phyloP scores from a whole-genome alignment of 148 eudicot genomes.

The Tetragonia tetragonoides region DNA sequence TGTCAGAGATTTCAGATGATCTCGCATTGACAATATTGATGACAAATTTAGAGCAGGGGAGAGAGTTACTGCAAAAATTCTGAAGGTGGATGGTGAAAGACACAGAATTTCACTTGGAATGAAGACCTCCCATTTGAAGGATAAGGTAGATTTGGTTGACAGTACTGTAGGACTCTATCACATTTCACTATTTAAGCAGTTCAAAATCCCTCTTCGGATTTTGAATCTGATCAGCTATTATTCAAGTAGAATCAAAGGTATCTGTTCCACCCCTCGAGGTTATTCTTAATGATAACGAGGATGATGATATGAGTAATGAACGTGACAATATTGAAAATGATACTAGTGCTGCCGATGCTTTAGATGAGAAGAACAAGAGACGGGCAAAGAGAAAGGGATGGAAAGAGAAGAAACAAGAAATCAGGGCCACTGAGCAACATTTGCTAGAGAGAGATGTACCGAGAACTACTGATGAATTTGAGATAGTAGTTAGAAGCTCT shows the following conservation, averaged over 20 bases:
- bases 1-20: conserved; percentile 89
- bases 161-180: conserved; percentile 4
- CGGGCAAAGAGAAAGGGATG: conserved; percentile 64
- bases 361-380: conserved; percentile 55
- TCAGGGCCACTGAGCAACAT: conserved; percentile 87
- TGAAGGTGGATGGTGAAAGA: conserved; percentile 82
- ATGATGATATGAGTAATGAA: conserved; percentile 29
- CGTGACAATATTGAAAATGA: conserved; percentile 25
- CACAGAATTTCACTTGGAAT: conserved; percentile 80
- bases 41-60: conserved; percentile 63
- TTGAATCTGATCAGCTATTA: conserved; percentile 48
- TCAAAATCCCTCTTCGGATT: conserved; percentile 20
- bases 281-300: conserved; percentile 66
- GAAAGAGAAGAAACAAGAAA: conserved; percentile 78
- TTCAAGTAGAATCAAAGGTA: conserved; percentile 67
- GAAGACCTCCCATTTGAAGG: conserved; percentile 63
- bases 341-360: conserved; percentile 25
- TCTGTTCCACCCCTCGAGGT: conserved; percentile 82
- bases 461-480: conserved; percentile 74
- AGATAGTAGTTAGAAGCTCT: conserved; percentile 67
- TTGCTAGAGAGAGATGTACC: conserved; percentile 65
- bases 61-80: conserved; percentile 61
- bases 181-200: conserved; percentile 18
- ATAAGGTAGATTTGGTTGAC: conserved; percentile 30
- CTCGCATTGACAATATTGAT: conserved; percentile 52